Evolutionary conservation across 2,329 filamentous ascomycete species (phyloP).

Genomic region (Exophiala lecanii-corni): DNA sequence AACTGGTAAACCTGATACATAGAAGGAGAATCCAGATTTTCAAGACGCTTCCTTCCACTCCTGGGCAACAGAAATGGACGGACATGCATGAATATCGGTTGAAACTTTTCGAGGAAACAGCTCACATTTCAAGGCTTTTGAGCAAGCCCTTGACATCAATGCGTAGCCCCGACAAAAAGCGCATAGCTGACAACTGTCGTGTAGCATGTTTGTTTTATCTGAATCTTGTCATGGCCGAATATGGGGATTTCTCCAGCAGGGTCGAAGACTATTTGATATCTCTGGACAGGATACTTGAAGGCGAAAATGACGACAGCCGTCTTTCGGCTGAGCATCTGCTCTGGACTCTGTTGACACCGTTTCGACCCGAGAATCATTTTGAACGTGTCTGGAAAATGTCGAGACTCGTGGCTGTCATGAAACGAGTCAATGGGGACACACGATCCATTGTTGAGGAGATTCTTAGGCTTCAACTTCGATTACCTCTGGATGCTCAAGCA

Average conservation of each 20-base stretch:
- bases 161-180: slow-evolving; percentile 10
- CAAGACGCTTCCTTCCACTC: slow-evolving; percentile 10
- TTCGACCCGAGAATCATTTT: slow-evolving; percentile 4
- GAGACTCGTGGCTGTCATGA: slow-evolving; percentile 11
- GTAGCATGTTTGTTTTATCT: slow-evolving; percentile 15
- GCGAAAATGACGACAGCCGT: slow-evolving; percentile 13
- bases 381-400: slow-evolving; percentile 12
- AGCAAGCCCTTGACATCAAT: slow-evolving; percentile 3
- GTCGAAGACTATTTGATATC: slow-evolving; percentile 7
- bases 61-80: slow-evolving; percentile 6
- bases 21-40: slow-evolving; percentile 4
- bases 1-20: slow-evolving; percentile 9
- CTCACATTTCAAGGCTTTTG: slow-evolving; percentile 4
- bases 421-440: slow-evolving; percentile 4
- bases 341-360: slow-evolving; percentile 11
- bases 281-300: slow-evolving; percentile 10
- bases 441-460: slow-evolving; percentile 9
- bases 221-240: slow-evolving; percentile 13
- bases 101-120: slow-evolving; percentile 7
- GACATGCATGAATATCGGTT: slow-evolving; percentile 1
- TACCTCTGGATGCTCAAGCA: slow-evolving; percentile 2
- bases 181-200: slow-evolving; percentile 13
- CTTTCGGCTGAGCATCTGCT: slow-evolving; percentile 14
- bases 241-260: slow-evolving; percentile 9
- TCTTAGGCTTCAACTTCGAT: slow-evolving; percentile 7